A percentile compares a stretch with the other conserved stretches of the same genome.
phyloP scores from a whole-genome alignment of 139 green algal genomes.

The Spirogloea muscicola region DNA sequence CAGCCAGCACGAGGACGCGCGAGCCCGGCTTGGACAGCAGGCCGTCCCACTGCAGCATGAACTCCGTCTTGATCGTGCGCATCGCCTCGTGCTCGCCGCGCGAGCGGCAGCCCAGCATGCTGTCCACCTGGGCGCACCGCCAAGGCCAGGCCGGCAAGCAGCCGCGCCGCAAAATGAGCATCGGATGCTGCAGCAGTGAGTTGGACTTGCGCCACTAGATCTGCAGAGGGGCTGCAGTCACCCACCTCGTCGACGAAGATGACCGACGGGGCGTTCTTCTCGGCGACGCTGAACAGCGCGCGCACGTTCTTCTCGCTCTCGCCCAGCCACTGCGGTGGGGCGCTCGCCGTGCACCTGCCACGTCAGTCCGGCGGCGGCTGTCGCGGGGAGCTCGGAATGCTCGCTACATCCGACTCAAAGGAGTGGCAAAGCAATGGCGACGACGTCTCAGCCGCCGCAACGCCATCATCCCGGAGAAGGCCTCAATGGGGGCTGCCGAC shows the following conservation, averaged over 20 bases:
- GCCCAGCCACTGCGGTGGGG: conserved; percentile 45
- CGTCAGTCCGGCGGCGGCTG: neutral
- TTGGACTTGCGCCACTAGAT: too few species aligned
- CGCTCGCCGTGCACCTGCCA: neutral
- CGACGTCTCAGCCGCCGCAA: too few species aligned
- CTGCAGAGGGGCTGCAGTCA: too few species aligned
- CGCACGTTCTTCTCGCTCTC: conserved; percentile 45
- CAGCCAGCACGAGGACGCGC: conserved; percentile 63
- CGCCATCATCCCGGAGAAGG: neutral
- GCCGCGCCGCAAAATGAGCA: too few species aligned
- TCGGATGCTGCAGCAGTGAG: too few species aligned
- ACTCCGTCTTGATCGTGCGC: conserved; percentile 70
- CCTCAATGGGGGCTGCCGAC: neutral
- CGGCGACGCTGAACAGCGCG: conserved; percentile 30
- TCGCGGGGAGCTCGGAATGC: too few species aligned
- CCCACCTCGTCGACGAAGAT: conserved; percentile 53
- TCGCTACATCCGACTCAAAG: neutral
- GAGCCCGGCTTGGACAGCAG: conserved; percentile 57
- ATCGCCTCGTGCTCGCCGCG: conserved; percentile 64
- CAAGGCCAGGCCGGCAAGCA: too few species aligned
- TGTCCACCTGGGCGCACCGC: conserved; percentile 60
- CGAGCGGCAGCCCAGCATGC: conserved; percentile 49
- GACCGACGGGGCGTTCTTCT: conserved; percentile 33
- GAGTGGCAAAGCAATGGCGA: neutral
- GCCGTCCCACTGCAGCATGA: conserved; percentile 66